Conservation (phyloP, 768 basidiomycete species). For the Termitomyces titanicus region DNA sequence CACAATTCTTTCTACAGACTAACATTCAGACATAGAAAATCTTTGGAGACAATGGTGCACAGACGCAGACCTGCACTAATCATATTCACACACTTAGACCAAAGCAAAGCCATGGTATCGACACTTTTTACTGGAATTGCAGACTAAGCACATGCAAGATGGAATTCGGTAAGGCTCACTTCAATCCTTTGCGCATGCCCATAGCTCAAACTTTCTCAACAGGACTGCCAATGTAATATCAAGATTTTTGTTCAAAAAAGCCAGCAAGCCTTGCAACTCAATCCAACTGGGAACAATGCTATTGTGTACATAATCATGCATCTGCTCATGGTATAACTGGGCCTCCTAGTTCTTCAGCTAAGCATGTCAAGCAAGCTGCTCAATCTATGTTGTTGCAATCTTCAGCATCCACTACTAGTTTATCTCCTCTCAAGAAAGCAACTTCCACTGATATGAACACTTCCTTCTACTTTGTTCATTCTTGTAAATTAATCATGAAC, state of each 20-base stretch:
- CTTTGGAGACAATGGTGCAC: no score
- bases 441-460: no score
- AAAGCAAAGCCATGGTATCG: neutral
- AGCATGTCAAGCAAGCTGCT: neutral
- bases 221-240: neutral
- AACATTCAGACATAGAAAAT: neutral
- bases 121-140: neutral
- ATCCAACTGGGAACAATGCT: neutral
- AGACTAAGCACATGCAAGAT: neutral
- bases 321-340: neutral
- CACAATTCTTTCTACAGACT: neutral
- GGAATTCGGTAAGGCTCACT: neutral
- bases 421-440: no score
- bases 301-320: neutral
- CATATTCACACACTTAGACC: neutral
- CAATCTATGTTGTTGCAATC: neutral
- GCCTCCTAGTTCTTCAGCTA: neutral
- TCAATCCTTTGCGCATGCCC: neutral
- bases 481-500: no score
- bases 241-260: neutral
- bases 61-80: neutral
- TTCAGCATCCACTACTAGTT: neutral
- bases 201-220: neutral
- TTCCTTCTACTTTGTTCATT: no score
- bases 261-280: neutral